Base-by-base conservation (phyloP, 2,329 filamentous ascomycete species). In the Aspergillus quadricinctus region DNA sequence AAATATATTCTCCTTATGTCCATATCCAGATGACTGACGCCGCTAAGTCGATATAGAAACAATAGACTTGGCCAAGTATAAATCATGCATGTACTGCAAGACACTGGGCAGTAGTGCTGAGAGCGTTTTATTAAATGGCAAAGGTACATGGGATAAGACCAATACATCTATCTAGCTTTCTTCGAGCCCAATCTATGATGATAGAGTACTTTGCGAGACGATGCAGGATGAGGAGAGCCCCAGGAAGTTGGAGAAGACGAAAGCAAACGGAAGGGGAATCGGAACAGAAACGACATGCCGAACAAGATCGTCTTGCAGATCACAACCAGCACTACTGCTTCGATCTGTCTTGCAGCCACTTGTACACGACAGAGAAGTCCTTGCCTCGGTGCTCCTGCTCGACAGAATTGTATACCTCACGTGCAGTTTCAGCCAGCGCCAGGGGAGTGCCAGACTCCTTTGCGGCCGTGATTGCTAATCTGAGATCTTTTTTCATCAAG, bases 361-460 rank as follows among this genome's bases (percentile, higher is more conserved):
- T 81, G 72, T 92, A 94, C 8, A 94, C 85, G 7, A 93, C 88
- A 0, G 88, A 92, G 72, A 94, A 94, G 69, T 94, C 90, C 57
- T 87, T 83, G 0, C 88, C 88, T 60, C 83, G 82, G 54, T 89
- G 83, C 50, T 80, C 77, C 62, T 81, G 74, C 69, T 87, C 85
- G 0, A 87, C 86, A 28, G 78, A 77, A 61, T 86, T 84, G 66
- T 94, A 94, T 6, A 93, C 83, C 49, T 82, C 78, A 40, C 77
- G 80, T 1, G 88, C 88, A 63, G 78, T 79, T 9, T 81, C 78
- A 0, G 83, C 88, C 43, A 93, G 75, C 63, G 83, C 84, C 53
- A 92, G 78, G 60, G 77, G 81, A 2, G 88, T 88, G 1, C 82
- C 83, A 0, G 84, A 85, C 72, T 90, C 85, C 50, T 80, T 71